A percentile compares a stretch with the other conserved stretches of the same genome.
These are phyloP conservation scores for Phytophthora aleatoria DNA, from an alignment of 352 stramenopile species.

Conservation along the genomic window DNA sequence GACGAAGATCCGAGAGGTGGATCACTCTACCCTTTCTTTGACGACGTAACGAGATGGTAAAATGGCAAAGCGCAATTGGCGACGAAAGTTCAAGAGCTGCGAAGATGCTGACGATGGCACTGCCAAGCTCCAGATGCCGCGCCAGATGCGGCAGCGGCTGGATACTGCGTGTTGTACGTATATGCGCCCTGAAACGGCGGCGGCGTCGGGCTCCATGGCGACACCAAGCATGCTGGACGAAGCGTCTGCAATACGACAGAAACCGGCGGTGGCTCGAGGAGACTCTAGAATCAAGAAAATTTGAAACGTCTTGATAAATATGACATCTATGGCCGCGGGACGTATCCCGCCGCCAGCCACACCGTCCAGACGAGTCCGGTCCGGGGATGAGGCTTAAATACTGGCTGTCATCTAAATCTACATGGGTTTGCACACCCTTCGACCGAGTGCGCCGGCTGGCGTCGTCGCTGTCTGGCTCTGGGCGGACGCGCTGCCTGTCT, in stretches of 20 bases:
- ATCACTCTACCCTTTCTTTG: conserved; percentile 19
- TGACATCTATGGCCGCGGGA: conserved; percentile 28
- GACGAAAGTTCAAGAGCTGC: conserved; percentile 19
- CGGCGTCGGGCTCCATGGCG: not conserved
- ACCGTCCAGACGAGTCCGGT: conserved; percentile 20
- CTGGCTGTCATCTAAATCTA: conserved; percentile 37
- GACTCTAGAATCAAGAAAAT: conserved; percentile 7
- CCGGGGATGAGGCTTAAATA: conserved; percentile 35
- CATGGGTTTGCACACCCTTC: conserved; percentile 28
- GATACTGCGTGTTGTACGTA: conserved; percentile 19
- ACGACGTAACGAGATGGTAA: conserved; percentile 31
- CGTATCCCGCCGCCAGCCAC: conserved; percentile 7
- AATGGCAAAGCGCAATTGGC: conserved; percentile 25
- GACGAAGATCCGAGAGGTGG: not conserved
- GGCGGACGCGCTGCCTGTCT: conserved; percentile 4
- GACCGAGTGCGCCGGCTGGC: conserved; percentile 20
- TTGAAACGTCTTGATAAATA: conserved; percentile 46
- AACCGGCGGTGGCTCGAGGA: not conserved
- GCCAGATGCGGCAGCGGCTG: conserved; percentile 22
- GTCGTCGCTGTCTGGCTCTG: not conserved
- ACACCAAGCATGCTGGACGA: conserved; percentile 1
- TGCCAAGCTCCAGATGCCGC: conserved; percentile 22
- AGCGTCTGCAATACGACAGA: not conserved
- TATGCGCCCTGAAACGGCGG: conserved; percentile 11
- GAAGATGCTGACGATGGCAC: conserved; percentile 10